Percentiles rank a stretch among this genome's conserved stretches.
These are phyloP conservation scores for Acanthamoeba castellanii DNA, from an alignment of 208 protist species.

Conservation along the genomic window DNA sequence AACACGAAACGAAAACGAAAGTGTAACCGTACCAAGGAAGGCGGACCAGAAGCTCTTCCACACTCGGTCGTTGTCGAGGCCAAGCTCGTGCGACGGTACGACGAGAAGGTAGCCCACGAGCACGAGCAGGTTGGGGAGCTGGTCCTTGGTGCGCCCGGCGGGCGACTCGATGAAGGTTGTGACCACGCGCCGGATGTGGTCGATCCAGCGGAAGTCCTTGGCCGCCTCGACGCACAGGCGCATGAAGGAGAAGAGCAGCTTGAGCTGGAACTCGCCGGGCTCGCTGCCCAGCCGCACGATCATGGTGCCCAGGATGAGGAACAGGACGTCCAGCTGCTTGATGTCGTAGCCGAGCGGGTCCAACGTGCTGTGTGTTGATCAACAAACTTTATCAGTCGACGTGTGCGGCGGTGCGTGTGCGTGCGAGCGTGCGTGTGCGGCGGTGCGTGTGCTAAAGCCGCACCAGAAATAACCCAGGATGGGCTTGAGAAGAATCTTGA, in stretches of 20 bases:
- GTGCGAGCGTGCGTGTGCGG: neutral
- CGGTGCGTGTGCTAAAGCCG: neutral
- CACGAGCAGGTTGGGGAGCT: constrained; percentile 20
- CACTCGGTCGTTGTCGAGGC: constrained; percentile 2
- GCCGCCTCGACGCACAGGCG: constrained; percentile 60
- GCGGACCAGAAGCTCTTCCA: constrained; percentile 37
- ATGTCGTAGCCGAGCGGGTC: constrained; percentile 79
- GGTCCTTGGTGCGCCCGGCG: constrained; percentile 10
- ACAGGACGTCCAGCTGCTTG: constrained; percentile 76
- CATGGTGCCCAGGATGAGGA: constrained; percentile 78
- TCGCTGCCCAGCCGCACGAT: constrained; percentile 45
- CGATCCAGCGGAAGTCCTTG: constrained; percentile 12
- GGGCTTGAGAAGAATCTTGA: constrained; percentile 63
- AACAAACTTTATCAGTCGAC: neutral
- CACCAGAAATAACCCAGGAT: constrained; percentile 78
- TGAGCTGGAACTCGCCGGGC: constrained; percentile 76
- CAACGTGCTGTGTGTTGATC: constrained; percentile 50
- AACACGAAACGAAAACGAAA: neutral
- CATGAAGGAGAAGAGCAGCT: constrained; percentile 74
- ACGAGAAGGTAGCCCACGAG: constrained; percentile 22
- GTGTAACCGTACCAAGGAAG: neutral
- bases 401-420: neutral
- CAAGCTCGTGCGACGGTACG: neutral
- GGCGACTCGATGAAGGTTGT: neutral
- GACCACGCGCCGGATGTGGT: neutral